Conservation (phyloP, 2,329 filamentous ascomycete species). For the Ophiocordyceps camponoti-leonardi region DNA sequence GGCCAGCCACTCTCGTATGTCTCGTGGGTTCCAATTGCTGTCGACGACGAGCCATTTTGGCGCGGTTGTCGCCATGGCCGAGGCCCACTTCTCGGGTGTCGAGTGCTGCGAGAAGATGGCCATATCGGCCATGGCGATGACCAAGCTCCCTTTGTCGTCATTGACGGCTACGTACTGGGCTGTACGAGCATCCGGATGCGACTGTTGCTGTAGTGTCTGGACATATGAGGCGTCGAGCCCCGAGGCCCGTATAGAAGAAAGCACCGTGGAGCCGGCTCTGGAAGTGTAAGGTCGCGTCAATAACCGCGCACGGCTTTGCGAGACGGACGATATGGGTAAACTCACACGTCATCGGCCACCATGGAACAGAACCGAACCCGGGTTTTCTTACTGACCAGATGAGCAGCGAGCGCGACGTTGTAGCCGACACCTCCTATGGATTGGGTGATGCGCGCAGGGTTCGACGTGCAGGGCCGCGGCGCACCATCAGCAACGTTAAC, state of each 20-base stretch:
- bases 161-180: slow-evolving; percentile 90
- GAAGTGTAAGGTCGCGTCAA: background rate
- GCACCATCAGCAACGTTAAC: slow-evolving; percentile 11
- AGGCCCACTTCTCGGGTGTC: slow-evolving; percentile 40
- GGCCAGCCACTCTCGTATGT: slow-evolving; percentile 52
- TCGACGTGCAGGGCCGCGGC: slow-evolving; percentile 60
- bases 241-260: slow-evolving; percentile 44
- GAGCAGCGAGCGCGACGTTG: slow-evolving; percentile 76
- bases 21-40: slow-evolving; percentile 60
- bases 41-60: slow-evolving; percentile 75
- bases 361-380: slow-evolving; percentile 63
- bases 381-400: slow-evolving; percentile 40
- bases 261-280: slow-evolving; percentile 55
- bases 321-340: background rate
- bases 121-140: slow-evolving; percentile 96
- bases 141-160: slow-evolving; percentile 62
- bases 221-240: slow-evolving; percentile 51
- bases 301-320: background rate
- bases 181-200: slow-evolving; percentile 43
- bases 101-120: slow-evolving; percentile 50
- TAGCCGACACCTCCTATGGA: slow-evolving; percentile 82
- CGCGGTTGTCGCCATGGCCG: slow-evolving; percentile 33
- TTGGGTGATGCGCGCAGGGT: slow-evolving; percentile 64
- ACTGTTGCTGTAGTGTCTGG: slow-evolving; percentile 30
- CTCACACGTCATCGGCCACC: slow-evolving; percentile 60